Base-by-base conservation (phyloP, 1,139 yeast genomes). In the Kodamaea anthophila region DNA sequence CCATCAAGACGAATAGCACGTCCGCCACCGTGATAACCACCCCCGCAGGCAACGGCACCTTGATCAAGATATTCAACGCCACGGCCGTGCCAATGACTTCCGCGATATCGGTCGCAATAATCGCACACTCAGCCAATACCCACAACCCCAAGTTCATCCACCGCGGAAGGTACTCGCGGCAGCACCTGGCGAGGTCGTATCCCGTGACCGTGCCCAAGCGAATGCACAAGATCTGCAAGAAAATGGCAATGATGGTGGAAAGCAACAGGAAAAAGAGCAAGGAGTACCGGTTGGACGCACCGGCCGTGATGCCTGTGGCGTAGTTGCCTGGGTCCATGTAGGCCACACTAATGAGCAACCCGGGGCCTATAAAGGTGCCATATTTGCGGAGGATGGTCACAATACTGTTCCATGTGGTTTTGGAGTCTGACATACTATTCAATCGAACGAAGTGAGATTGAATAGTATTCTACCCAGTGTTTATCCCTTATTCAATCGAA, bases 71-170 rank as follows among this genome's bases (percentile, higher is more conserved):
- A 46, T 84, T 82, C 36, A 84, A 59, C 0, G 94, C 91, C 43
- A 84, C 76, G 4, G 94, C 93, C n/a, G 86, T 74, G 44, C 94
- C 94, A 33, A 84, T 81, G 19, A 84, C 94, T 47, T 84, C 94
- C 3, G 94, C 93, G 7, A 84, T 68, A 60, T 84, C 94, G 0
- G 94, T 84, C 1, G 94, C 86, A 30, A 84, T 73, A 36, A 84
- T 83, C 18, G 94, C 93, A 45, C 71, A 65, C 50, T 84, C 94
- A 1, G 94, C 88, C 36, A 81, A 62, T 24, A 80, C 40, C 71
- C 85, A 84, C 4, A 84, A 40, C 1, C 55, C 39, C 36, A 58
- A 49, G 42, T 80, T 77, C 37, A 80, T 44, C 76, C 80, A 74
- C 16, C 50, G 49, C 3, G 91, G 91, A 18, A 81, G 54, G 48